Evolutionary conservation across 768 basidiomycete species (phyloP).

Genomic region (Hypsizygus marmoreus): DNA sequence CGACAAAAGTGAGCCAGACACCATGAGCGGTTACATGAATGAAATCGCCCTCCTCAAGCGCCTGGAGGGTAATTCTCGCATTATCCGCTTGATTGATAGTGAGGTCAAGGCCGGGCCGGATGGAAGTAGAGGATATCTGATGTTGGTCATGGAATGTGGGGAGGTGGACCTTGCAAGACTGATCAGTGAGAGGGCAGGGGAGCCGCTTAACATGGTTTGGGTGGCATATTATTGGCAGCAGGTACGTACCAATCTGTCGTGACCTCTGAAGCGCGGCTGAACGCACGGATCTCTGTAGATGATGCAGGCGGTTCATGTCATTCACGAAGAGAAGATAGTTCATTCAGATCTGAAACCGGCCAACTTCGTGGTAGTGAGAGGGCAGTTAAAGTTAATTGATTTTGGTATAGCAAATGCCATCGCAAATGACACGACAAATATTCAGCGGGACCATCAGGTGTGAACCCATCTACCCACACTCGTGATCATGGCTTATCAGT

Average conservation of each 20-base stretch:
- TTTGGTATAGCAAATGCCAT: slow-evolving; percentile 99
- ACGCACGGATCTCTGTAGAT: slow-evolving; percentile 58
- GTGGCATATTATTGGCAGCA: slow-evolving; percentile 97
- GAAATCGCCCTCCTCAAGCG: slow-evolving; percentile 92
- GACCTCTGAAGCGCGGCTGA: neutral
- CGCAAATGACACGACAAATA: slow-evolving; percentile 98
- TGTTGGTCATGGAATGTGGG: slow-evolving; percentile 96
- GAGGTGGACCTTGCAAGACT: slow-evolving; percentile 90
- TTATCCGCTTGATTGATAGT: slow-evolving; percentile 89
- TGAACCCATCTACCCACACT: slow-evolving; percentile 5
- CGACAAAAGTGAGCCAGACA: slow-evolving; percentile 86
- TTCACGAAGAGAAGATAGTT: slow-evolving; percentile 98
- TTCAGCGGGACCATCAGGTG: slow-evolving; percentile 94
- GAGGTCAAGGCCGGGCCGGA: slow-evolving; percentile 77
- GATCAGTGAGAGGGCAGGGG: slow-evolving; percentile 80
- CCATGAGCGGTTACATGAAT: slow-evolving; percentile 92
- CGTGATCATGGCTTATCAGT: slow-evolving; percentile 6
- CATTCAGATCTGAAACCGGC: slow-evolving; percentile 98
- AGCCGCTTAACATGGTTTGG: slow-evolving; percentile 90
- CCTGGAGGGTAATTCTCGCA: slow-evolving; percentile 90
- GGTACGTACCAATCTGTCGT: slow-evolving; percentile 42
- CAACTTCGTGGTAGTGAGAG: slow-evolving; percentile 95
- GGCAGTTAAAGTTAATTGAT: slow-evolving; percentile 95
- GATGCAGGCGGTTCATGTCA: slow-evolving; percentile 97
- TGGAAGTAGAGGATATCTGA: slow-evolving; percentile 71